These are phyloP conservation scores for Amaranthus palmeri DNA, from an alignment of 148 eudicot species.

Conservation along the genomic window DNA sequence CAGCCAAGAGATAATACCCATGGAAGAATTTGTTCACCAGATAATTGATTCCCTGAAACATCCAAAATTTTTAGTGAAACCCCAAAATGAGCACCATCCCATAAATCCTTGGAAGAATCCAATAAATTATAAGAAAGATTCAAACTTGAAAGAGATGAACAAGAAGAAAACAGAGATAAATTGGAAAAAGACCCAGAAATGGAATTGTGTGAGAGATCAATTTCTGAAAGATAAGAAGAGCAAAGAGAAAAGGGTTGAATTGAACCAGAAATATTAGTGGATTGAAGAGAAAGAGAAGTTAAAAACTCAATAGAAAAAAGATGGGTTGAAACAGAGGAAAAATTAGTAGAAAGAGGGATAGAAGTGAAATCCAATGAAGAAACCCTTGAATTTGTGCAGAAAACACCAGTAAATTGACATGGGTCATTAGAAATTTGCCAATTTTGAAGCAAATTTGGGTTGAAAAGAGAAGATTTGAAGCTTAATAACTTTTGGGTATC, in stretches of 20 bases:
- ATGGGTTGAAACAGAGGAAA: conserved; percentile 29
- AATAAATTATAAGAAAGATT: conserved; percentile 63
- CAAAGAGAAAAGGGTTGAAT: conserved; percentile 28
- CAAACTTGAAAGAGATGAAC: conserved; percentile 38
- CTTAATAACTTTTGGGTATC: conserved; percentile 49
- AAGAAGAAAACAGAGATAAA: conserved; percentile 34
- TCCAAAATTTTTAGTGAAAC: conserved; percentile 39
- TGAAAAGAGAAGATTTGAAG: conserved; percentile 63
- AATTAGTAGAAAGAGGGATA: conserved; percentile 35
- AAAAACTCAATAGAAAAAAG: conserved; percentile 43
- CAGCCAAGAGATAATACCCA: conserved; percentile 53
- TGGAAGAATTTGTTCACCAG: conserved; percentile 41
- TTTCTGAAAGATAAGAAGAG: conserved; percentile 27
- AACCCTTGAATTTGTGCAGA: conserved; percentile 48
- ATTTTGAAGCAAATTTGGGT: conserved; percentile 41
- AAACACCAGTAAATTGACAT: conserved; percentile 65
- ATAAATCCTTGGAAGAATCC: conserved; percentile 23
- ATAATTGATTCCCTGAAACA: conserved; percentile 53
- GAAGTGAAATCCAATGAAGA: conserved; percentile 44
- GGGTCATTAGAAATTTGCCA: conserved; percentile 46
- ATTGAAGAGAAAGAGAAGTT: conserved; percentile 35
- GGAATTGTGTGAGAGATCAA: conserved; percentile 64
- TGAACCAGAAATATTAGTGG: conserved; percentile 50
- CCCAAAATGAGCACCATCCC: conserved; percentile 7
- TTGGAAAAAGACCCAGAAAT: conserved; percentile 47